phyloP scores from a whole-genome alignment of 805 yeast genomes.

The Suhomyces faveliae region DNA sequence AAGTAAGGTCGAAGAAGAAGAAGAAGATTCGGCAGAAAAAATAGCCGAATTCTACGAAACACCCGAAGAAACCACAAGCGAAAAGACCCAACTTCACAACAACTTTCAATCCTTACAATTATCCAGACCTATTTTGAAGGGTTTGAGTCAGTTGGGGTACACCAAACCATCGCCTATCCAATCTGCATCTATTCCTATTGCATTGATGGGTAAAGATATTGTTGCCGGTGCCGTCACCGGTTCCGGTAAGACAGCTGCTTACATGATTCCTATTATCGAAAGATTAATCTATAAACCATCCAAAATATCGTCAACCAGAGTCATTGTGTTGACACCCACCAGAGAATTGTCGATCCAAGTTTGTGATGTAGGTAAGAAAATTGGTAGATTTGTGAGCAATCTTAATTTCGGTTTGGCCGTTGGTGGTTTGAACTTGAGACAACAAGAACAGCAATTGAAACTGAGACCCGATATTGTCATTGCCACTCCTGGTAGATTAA shows the following conservation, averaged over 20 bases:
- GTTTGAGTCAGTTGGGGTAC: constrained; percentile 77
- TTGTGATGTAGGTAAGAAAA: constrained; percentile 84
- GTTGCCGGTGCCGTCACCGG: constrained; percentile 99
- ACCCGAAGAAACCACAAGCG: constrained; percentile 42
- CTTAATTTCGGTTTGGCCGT: constrained; percentile 92
- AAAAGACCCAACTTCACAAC: constrained; percentile 51
- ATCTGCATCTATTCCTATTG: constrained; percentile 89
- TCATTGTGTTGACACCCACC: constrained; percentile 88
- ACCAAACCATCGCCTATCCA: constrained; percentile 92
- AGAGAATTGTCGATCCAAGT: constrained; percentile 98
- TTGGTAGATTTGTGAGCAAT: constrained; percentile 73
- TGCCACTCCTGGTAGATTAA: constrained; percentile 98
- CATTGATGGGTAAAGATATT: constrained; percentile 88
- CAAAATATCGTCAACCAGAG: constrained; percentile 84
- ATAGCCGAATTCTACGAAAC: constrained; percentile 77
- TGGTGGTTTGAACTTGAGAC: constrained; percentile 94
- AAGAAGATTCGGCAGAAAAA: constrained; percentile 77
- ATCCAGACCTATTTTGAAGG: constrained; percentile 88
- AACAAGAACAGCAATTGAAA: constrained; percentile 92
- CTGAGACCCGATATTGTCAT: constrained; percentile 92
- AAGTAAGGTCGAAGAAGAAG: constrained; percentile 33
- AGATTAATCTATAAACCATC: constrained; percentile 87
- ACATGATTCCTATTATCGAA: constrained; percentile 92
- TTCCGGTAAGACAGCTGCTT: constrained; percentile 99
- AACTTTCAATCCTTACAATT: constrained; percentile 76